A percentile compares a stretch with the other conserved stretches of the same genome.
These are phyloP conservation scores for Blumeria graminis DNA, from an alignment of 2,329 filamentous ascomycete genomes.

Conservation along the genomic window DNA sequence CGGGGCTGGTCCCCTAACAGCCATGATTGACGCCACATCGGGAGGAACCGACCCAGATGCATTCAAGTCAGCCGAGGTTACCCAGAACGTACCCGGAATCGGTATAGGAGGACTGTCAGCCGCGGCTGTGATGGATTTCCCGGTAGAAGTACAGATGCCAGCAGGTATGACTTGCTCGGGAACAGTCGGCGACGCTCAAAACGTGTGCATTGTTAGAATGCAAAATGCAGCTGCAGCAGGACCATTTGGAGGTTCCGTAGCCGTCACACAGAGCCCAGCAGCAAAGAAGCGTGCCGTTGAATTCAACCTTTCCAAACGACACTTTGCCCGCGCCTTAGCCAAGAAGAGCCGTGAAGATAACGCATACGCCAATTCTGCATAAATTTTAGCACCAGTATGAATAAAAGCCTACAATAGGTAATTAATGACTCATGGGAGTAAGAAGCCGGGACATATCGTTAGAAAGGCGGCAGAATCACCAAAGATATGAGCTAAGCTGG, in stretches of 20 bases:
- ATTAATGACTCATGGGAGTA: no score
- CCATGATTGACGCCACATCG: constrained; percentile 22
- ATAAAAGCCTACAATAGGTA: no score
- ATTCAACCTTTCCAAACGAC: constrained; percentile 22
- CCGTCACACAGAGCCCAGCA: constrained; percentile 32
- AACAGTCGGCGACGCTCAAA: no score
- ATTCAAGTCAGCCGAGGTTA: constrained; percentile 36
- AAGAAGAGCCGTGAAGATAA: background rate
- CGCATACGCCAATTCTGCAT: no score
- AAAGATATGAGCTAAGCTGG: no score
- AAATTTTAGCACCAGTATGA: no score
- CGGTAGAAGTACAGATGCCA: constrained; percentile 8
- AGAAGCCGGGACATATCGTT: no score
- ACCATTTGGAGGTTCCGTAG: constrained; percentile 38
- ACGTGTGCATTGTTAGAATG: constrained; percentile 23
- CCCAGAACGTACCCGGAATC: constrained; percentile 18
- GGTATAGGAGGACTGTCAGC: constrained; percentile 4
- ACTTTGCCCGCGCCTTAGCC: constrained; percentile 13
- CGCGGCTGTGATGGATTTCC: constrained; percentile 8
- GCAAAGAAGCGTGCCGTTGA: constrained; percentile 34
- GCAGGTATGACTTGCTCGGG: constrained; percentile 25
- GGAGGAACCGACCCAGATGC: constrained; percentile 17
- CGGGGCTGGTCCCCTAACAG: constrained; percentile 38
- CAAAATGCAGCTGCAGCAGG: constrained; percentile 34
- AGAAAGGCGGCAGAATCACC: no score